phyloP scores from a whole-genome alignment of 2,329 filamentous ascomycete species.

The Proliferodiscus dingleyae region DNA sequence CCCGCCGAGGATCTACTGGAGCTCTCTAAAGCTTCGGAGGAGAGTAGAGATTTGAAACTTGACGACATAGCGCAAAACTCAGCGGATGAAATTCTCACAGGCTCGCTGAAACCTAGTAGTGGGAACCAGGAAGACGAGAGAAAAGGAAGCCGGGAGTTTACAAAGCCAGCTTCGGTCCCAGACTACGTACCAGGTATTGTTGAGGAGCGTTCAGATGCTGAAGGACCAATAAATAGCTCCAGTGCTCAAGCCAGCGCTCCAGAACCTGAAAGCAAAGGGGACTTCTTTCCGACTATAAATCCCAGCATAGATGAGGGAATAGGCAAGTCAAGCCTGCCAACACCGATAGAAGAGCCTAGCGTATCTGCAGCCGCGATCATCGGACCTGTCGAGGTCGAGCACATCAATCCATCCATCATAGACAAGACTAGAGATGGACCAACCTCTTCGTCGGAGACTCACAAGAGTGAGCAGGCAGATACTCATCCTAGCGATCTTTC shows the following conservation, averaged over 20 bases:
- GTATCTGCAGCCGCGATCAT: no score
- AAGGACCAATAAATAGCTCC: neutral
- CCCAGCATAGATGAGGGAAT: conserved; percentile 23
- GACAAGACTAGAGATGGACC: neutral
- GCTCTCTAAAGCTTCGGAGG: conserved; percentile 2
- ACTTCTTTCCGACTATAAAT: conserved; percentile 10
- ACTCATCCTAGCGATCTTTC: conserved; percentile 8
- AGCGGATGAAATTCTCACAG: neutral
- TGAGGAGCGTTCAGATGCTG: neutral
- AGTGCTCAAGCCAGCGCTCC: neutral
- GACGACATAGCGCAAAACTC: neutral
- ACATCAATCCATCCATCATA: neutral
- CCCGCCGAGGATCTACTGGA: neutral
- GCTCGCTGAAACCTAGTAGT: neutral
- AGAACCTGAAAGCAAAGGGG: conserved; percentile 16
- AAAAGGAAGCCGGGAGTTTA: neutral
- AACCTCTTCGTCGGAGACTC: neutral
- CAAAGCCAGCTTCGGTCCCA: neutral
- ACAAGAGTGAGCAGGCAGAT: conserved; percentile 6
- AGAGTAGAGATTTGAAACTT: neutral
- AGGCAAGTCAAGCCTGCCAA: conserved; percentile 14
- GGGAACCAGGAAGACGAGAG: neutral
- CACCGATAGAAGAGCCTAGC: conserved; percentile 7
- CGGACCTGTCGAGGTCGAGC: conserved; percentile 8
- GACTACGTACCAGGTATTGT: neutral